Evolutionary conservation across 1,284 basidiomycete genomes (phyloP).

Genomic region (Anthracocystis setariae): DNA sequence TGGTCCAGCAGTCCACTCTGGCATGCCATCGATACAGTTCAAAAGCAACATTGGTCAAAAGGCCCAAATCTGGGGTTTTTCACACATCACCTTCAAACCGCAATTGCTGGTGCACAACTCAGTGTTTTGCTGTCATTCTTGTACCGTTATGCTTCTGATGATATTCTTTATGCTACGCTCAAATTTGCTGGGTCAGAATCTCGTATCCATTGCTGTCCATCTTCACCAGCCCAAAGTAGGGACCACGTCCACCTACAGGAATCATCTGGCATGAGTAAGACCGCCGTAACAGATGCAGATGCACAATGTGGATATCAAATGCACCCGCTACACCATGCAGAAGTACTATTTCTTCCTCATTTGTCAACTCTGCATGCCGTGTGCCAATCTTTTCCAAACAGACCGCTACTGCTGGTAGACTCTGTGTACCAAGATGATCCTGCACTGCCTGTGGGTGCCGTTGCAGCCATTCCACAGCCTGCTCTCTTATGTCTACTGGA

Average conservation of each 20-base stretch:
- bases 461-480: neutral
- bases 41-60: no score
- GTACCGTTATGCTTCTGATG: no score
- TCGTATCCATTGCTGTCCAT: neutral
- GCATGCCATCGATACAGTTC: no score
- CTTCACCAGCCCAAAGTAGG: neutral
- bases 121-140: no score
- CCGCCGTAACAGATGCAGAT: neutral
- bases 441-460: neutral
- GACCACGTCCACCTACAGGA: neutral
- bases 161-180: no score
- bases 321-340: constrained; percentile 1
- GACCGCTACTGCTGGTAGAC: neutral
- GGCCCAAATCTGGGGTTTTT: no score
- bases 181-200: neutral
- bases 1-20: no score
- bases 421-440: constrained; percentile 1
- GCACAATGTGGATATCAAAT: neutral
- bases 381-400: neutral
- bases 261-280: neutral
- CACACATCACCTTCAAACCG: no score
- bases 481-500: neutral
- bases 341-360: neutral
- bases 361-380: neutral
- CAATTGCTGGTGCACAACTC: no score